Evolutionary conservation across 495 filamentous ascomycete species (phyloP), one percentile per base, ranked within the genome.

Genomic region (Daldinia caldariorum): DNA sequence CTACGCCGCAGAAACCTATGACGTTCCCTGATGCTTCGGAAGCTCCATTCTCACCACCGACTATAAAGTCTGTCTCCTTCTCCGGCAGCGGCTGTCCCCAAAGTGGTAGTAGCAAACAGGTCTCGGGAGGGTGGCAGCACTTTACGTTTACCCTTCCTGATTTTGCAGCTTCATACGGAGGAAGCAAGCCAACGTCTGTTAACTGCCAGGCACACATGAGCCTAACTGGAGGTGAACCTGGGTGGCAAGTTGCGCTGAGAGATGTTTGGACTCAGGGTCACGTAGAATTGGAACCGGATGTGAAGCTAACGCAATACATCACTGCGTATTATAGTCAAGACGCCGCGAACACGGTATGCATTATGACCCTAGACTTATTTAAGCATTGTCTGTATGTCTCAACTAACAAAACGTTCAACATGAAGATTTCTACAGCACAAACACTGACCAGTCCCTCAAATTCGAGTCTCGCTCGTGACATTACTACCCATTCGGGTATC

Each of bases 51-150:
- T 32, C 66, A 7, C 66, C 68, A 29, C 68, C 68, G 7, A 54
- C 26, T 31, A 72, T 76, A 45, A 10, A 85, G 57, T 84, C 83
- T 20, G 83, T 81, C 16, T 84, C 85, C 6, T 87, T 83, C 37
- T 86, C 78, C 37, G 81, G 81, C 9, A 81, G 75, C 41, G 81
- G 80, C 5, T 83, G 80, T 61, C 81, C 80, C 9, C 78, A 81
- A 59, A 13, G 34, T 18, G 77, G 77, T 12, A 74, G 77, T 10
- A 54, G 75, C 22, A 69, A 62, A 22, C 58, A 51, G 16, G 16
- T 63, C 12, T 64, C 61, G 12, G 61, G 67, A 10, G 56, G 69
- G 4, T 56, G 50, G 41, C 53, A 77, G 63, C 66, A 75, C 50
- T 76, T 80, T 60, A 73, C 77, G 26, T 76, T 78, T 47, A 78